A percentile compares a stretch with the other conserved stretches of the same genome.
Evolutionary conservation across 176 grass and related monocot species (phyloP).

Genomic region (Echinochloa phyllopogon): DNA sequence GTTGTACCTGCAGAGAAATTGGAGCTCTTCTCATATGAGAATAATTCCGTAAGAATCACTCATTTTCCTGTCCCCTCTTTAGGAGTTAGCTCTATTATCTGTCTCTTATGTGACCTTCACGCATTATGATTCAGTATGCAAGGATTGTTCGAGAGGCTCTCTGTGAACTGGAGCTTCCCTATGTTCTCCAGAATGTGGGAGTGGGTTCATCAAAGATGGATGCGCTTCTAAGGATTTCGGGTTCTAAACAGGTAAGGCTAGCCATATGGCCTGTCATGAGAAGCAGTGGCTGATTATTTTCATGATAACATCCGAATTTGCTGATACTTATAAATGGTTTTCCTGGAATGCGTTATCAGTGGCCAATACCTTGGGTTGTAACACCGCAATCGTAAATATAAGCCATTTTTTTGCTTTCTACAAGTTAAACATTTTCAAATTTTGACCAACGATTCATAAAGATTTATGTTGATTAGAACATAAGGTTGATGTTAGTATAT

Average conservation of each 20-base stretch:
- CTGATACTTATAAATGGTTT: not conserved
- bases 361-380: not conserved
- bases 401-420: not conserved
- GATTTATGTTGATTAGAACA: no score
- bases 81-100: not conserved
- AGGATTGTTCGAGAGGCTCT: conserved; percentile 89
- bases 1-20: conserved; percentile 66
- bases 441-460: no score
- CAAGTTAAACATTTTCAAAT: not conserved
- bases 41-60: conserved; percentile 60
- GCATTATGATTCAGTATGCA: conserved; percentile 53
- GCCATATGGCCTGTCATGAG: not conserved
- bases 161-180: conserved; percentile 94
- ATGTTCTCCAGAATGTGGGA: conserved; percentile 82
- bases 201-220: conserved; percentile 72
- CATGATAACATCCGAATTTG: not conserved
- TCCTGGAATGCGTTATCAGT: not conserved
- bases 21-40: conserved; percentile 92
- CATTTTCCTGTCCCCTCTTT: conserved; percentile 1
- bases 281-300: not conserved
- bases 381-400: not conserved
- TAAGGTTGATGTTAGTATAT: no score
- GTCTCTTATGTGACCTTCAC: conserved; percentile 2
- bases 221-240: conserved; percentile 51
- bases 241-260: conserved; percentile 67